phyloP scores from a whole-genome alignment of 768 basidiomycete species.

The Wakefieldia striispora region DNA sequence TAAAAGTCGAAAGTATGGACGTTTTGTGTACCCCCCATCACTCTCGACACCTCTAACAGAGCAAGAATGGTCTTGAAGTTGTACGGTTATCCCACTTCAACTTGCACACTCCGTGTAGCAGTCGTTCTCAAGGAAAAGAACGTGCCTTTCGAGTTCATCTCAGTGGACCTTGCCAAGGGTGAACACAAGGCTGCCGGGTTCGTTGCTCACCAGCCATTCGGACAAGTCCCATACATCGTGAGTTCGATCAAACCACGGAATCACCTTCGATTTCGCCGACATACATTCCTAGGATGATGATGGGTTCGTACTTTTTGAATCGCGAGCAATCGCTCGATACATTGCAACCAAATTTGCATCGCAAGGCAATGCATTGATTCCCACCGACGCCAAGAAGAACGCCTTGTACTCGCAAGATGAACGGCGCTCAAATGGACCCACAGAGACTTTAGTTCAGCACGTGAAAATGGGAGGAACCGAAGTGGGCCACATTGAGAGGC shows the following conservation, averaged over 20 bases:
- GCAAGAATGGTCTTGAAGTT: slow-evolving; percentile 20
- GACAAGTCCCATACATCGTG: slow-evolving; percentile 41
- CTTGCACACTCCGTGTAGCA: slow-evolving; percentile 52
- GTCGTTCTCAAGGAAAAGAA: slow-evolving; percentile 51
- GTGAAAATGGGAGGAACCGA: too few relatives aligned
- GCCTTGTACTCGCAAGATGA: too few relatives aligned
- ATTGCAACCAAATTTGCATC: slow-evolving; percentile 37
- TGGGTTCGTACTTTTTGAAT: slow-evolving; percentile 43
- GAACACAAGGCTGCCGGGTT: slow-evolving; percentile 48
- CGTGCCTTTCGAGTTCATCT: slow-evolving; percentile 50
- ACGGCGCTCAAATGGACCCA: background rate
- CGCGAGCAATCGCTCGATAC: slow-evolving; percentile 43
- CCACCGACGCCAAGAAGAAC: slow-evolving; percentile 33
- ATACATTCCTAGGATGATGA: slow-evolving; percentile 30
- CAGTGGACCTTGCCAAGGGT: slow-evolving; percentile 39
- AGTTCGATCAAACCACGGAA: background rate
- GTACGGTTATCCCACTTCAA: slow-evolving; percentile 30
- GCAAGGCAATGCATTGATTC: slow-evolving; percentile 37
- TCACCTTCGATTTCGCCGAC: background rate
- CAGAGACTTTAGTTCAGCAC: too few relatives aligned
- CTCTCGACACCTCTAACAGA: background rate
- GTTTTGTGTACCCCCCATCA: background rate
- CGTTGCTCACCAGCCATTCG: slow-evolving; percentile 54
- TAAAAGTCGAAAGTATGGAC: slow-evolving; percentile 3
- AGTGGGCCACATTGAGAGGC: too few relatives aligned